Base-by-base conservation (phyloP, 2,329 filamentous ascomycete genomes). In the Cercospora citrullina region DNA sequence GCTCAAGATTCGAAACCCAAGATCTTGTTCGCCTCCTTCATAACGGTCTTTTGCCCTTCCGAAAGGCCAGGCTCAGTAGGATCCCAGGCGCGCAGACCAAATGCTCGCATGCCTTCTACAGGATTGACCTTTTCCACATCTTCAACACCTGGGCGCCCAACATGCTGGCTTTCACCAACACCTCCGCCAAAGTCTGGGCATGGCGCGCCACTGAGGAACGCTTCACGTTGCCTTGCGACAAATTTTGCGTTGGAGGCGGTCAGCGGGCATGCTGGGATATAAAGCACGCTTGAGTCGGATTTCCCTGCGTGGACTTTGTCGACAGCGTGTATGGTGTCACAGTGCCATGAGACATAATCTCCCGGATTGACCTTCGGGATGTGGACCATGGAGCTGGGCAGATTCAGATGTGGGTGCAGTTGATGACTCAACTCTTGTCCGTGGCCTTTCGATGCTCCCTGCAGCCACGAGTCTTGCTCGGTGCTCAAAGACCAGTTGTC, bases 231-330 rank as follows among this genome's bases (percentile, higher is more conserved):
- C 16, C 87, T 84, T 1, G 80, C 84, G 1, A 94, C 82, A 76
- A 94, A 95, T 23, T 86, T 80, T 0, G 90, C 89, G 74, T 95
- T 97, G 45, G 84, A 81, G 63, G 90, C 87, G 0, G 93, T 96
- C 31, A 93, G 84, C 0, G 94, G 93, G 64, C 91, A 95, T 0
- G 92, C 89, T 0, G 94, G 93, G 65, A 97, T 96, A 75, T 97
- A 97, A 68, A 97, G 76, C 0, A 97, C 94, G 73, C 90, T 93
- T 0, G 91, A 93, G 78, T 97, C 94, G 0, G 82, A 79, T 1
- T 80, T 83, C 1, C 94, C 94, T 1, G 79, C 79, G 77, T 97
- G 94, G 1, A 89, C 83, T 72, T 87, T 89, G 80, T 97, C 94
- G 0, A 97, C 94, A 0, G 92, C 87, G 77, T 97, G 94, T 60